Base-by-base conservation (phyloP, 176 grass and related monocot genomes). In the Urochloa ruziziensis region DNA sequence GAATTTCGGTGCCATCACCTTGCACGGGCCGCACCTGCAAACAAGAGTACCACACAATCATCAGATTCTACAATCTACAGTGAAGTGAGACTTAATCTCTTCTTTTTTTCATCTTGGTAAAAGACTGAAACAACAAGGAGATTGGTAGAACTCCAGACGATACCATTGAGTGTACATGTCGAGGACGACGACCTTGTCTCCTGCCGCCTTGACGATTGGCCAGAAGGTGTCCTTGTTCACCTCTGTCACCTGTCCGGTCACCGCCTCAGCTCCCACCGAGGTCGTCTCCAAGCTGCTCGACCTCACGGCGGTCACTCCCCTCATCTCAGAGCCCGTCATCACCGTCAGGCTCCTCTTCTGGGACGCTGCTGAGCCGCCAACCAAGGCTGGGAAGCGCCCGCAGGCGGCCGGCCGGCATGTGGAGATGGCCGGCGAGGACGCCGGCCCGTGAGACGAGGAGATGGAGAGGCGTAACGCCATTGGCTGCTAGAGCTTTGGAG, bases 141-240 rank as follows among this genome's bases (percentile, higher is more conserved):
- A 82, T 36, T 18, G 30, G 46, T 53, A 37, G 72, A 62, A 24
- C 35, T 70, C 39, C 28, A 24, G 27, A 64, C n/a, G 51, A 40
- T 89, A 99, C 97, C 97, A 99, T 88, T 96, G 86, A 17, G 97
- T 96, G 78, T 99, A 99, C 97, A 99, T 96, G 80, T 99, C 97
- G 15, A 99, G 89, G 59, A 99, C 93, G 62, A 99, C 93, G 28
- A 94, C 7, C 86, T 92, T 94, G 21, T 88, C 62, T 56, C 83
- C 93, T 75, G 97, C 91, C 33, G 93, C 85, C 67, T 96, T 82
- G 62, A 99, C 93, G 70, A 89, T 94, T 49, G 93, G 91, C 93
- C 93, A 99, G 89, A 99, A 99, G 39, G 91, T 99, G 59, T 99
- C 93, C 84, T 99, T 99, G 67, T 28, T 84, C 51, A 96, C 97